phyloP scores from a whole-genome alignment of 2,329 filamentous ascomycete genomes.

The Curvularia sp. region DNA sequence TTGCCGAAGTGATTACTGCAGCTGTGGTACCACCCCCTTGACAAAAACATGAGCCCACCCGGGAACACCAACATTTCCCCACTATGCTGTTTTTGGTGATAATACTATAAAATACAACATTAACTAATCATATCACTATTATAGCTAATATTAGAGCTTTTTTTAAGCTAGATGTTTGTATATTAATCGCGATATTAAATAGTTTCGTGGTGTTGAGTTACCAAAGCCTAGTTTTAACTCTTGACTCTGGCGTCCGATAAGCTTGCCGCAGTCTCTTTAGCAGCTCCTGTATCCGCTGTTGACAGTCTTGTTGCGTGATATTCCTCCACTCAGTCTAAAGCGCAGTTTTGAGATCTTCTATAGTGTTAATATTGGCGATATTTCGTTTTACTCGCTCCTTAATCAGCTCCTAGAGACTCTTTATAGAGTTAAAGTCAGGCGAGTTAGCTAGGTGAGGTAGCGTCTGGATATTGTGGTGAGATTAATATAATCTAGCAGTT shows the following conservation, averaged over 20 bases:
- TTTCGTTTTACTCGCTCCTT: slow-evolving; percentile 2
- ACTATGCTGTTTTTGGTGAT: too few species aligned
- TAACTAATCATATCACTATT: too few species aligned
- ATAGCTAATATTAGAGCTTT: background rate
- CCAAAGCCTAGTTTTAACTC: background rate
- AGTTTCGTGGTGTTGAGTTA: slow-evolving; percentile 7
- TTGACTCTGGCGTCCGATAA: background rate
- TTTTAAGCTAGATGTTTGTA: background rate
- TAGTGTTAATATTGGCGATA: background rate
- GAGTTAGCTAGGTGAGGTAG: slow-evolving; percentile 9
- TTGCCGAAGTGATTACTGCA: too few species aligned
- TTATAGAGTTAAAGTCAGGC: slow-evolving; percentile 16
- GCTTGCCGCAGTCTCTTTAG: background rate
- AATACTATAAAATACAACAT: too few species aligned
- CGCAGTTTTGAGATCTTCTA: background rate
- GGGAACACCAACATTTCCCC: too few species aligned
- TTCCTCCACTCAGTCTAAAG: slow-evolving; percentile 4
- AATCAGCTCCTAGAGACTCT: slow-evolving; percentile 12
- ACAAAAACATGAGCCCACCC: too few species aligned
- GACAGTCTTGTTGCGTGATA: background rate
- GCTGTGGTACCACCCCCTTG: too few species aligned
- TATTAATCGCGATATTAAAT: background rate
- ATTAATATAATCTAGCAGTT: background rate
- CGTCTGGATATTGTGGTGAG: background rate
- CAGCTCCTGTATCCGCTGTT: background rate